A percentile compares a stretch with the other conserved stretches of the same genome.
These are phyloP conservation scores for Pachyrhizus erosus DNA, from an alignment of 306 rosid genomes.

Conservation along the genomic window DNA sequence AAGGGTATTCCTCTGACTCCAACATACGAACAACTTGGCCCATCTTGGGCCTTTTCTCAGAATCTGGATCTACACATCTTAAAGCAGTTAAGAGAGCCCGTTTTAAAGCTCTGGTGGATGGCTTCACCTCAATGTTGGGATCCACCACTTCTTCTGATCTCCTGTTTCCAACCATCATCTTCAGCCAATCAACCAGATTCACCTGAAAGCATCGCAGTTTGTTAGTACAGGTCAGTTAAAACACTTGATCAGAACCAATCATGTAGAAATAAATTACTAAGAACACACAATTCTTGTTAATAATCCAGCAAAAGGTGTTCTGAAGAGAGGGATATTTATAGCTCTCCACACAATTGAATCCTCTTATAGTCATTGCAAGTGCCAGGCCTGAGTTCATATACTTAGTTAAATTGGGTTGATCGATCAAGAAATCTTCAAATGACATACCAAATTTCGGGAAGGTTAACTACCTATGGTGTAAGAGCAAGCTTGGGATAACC, in stretches of 20 bases:
- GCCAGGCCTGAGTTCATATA: slow-evolving; percentile 5
- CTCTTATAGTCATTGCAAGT: neutral
- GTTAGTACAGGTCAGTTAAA: slow-evolving; percentile 26
- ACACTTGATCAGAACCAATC: slow-evolving; percentile 19
- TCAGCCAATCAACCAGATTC: slow-evolving; percentile 91
- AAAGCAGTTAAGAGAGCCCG: slow-evolving; percentile 87
- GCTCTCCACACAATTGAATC: neutral
- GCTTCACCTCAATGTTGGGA: slow-evolving; percentile 81
- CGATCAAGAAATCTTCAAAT: neutral
- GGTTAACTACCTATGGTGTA: neutral
- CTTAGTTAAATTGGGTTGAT: slow-evolving; percentile 6
- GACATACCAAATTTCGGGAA: neutral
- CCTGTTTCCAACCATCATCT: slow-evolving; percentile 94
- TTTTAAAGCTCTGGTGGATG: slow-evolving; percentile 86
- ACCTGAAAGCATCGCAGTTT: slow-evolving; percentile 58
- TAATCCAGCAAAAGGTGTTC: slow-evolving; percentile 2
- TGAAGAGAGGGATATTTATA: neutral
- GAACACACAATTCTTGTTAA: slow-evolving; percentile 26
- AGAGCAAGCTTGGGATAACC: slow-evolving; percentile 20
- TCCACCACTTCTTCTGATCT: slow-evolving; percentile 92
- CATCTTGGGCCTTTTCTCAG: slow-evolving; percentile 95
- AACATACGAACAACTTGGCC: slow-evolving; percentile 91
- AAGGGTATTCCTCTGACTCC: slow-evolving; percentile 91
- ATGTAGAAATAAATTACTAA: neutral
- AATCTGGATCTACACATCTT: slow-evolving; percentile 94